These are phyloP conservation scores for Parsonsia alboflavescens DNA, from an alignment of 257 asterid genomes.

Conservation along the genomic window DNA sequence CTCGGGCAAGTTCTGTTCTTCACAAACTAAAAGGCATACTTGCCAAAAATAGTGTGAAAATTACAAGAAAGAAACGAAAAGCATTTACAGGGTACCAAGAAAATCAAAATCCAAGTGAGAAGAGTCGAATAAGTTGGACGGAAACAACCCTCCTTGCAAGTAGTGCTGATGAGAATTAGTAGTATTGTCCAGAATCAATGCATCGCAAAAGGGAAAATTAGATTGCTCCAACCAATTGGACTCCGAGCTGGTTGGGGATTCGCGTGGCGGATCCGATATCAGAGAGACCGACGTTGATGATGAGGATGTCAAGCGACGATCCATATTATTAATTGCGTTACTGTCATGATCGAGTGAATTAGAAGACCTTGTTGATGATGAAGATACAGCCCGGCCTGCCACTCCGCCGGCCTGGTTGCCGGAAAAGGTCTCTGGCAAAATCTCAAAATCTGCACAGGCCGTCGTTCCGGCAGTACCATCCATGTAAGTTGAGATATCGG, in stretches of 20 bases:
- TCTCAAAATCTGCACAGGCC: conserved; percentile 24
- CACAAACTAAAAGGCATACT: too few relatives aligned
- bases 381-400: too few relatives aligned
- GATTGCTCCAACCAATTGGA: conserved; percentile 27
- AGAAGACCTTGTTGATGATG: too few relatives aligned
- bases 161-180: conserved; percentile 6
- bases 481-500: conserved; percentile 41
- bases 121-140: background rate
- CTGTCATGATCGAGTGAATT: too few relatives aligned
- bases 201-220: conserved; percentile 18
- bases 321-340: too few relatives aligned
- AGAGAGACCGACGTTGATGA: background rate
- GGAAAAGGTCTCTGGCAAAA: conserved; percentile 5
- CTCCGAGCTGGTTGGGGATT: conserved; percentile 42
- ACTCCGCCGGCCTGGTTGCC: too few relatives aligned
- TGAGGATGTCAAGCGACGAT: conserved; percentile 13
- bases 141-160: background rate
- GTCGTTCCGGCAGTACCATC: conserved; percentile 10
- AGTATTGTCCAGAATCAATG: conserved; percentile 16
- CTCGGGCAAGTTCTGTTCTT: too few relatives aligned
- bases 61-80: too few relatives aligned
- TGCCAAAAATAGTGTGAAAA: too few relatives aligned
- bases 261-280: background rate
- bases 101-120: too few relatives aligned
- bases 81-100: too few relatives aligned